Base-by-base conservation (phyloP, 2,329 filamentous ascomycete species). In the Dactylellina drechsleri region DNA sequence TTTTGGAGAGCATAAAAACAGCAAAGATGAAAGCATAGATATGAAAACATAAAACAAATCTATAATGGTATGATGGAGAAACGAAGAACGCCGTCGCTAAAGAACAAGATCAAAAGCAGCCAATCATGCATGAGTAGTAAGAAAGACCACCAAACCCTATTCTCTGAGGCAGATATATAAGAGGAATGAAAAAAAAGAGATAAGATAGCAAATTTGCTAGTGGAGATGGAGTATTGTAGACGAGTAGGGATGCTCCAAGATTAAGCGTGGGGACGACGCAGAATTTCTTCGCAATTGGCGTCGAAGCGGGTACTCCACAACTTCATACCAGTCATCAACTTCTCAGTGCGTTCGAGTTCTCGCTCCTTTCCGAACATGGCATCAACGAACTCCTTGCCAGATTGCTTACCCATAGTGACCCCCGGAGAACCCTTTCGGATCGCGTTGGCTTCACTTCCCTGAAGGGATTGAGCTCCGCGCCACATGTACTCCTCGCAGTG, bases 401-500 rank as follows among this genome's bases (percentile, higher is more conserved):
- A 92, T 82, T 92, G 94, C 85, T 93, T 93, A 81, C 93, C 94
- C 83, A 98, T 91, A 81, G 89, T 89, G 62, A 88, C 83, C 47
- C 87, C 83, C 10, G 72, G 72, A 43, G 72, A 68, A 7, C 72
- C 54, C 70, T 74, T 74, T 49, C 70, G 62, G 23, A 67, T 62
- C 8, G 89, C 88, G 82, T 89, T 90, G 78, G 92, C 87, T 45
- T 77, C 74, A 52, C 65, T 77, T 5, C 72, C 76, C 31, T 76
- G 65, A 20, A 78, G 71, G 20, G 78, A 87, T 86, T 92, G 94
- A 79, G 90, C 90, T 50, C 91, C 91, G 84, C 91, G 92, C 85
- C 95, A 91, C 95, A 99, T 99, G 81, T 92, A 96, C 57, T 91
- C 87, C 84, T 99, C 95, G 81, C 95, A 98, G 15, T 90, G 86